Evolutionary conservation across 306 rosid genomes (phyloP), one percentile per base, ranked within the genome.

Genomic region (Quercus wislizeni): DNA sequence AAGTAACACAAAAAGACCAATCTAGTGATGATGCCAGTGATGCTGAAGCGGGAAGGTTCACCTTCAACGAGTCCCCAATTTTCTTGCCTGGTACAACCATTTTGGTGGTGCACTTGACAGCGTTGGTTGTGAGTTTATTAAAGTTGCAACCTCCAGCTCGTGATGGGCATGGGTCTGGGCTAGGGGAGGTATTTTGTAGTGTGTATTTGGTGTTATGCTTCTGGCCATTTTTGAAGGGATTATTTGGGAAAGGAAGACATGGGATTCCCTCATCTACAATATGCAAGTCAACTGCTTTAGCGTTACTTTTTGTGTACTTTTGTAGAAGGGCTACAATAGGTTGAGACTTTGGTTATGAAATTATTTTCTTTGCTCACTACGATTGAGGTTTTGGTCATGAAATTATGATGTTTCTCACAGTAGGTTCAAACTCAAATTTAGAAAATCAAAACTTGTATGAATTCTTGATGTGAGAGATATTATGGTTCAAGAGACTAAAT

Each of bases 181-280:
- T 82, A 6, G 79, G 76, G 14, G 88, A 87, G 87, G 13, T 52
- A 14, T 30, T 82, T 25, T 80, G 55, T 4, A 71, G 83, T 27
- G 56, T 59, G 3, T 87, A 80, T 85, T 43, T 71, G 61, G 79
- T 87, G 57, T 25, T 85, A 1, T 82, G 85, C 83, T 82, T 77
- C 28, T 82, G 81, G 87, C 84, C 88, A 27, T 70, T 83, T 79
- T 3, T 86, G 41, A 86, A 73, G 12, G 89, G 89, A 17, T 41
- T 88, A 68, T 81, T 79, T 67, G 56, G 76, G 1, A 79, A 76
- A 20, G 86, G 88, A 49, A 77, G 61, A 19, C 80, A 76, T 69
- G 91, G 89, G 4, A 72, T 88, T 71, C 91, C 89, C 5, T 6
- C 58, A 21, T 55, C 83, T 30, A 85, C 83, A 52, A 13, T 83